phyloP scores from a whole-genome alignment of 306 rosid species.

The Prunus salicina region DNA sequence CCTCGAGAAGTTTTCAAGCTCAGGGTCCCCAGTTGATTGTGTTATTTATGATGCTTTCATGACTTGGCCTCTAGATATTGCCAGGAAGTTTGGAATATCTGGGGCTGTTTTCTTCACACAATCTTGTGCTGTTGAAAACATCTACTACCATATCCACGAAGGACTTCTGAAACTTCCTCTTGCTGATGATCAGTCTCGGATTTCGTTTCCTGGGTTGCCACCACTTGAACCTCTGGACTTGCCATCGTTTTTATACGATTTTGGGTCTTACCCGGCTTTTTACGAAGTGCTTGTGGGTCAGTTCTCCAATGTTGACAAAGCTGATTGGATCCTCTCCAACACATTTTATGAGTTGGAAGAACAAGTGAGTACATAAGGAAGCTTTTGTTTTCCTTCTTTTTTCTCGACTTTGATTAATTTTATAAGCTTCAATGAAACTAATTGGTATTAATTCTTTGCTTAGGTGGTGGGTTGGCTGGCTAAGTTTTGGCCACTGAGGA shows the following conservation, averaged over 20 bases:
- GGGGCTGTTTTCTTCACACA: slow-evolving; percentile 58
- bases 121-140: slow-evolving; percentile 36
- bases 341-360: slow-evolving; percentile 56
- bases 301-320: slow-evolving; percentile 38
- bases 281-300: slow-evolving; percentile 40
- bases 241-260: neutral
- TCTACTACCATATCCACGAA: slow-evolving; percentile 32
- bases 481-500: slow-evolving; percentile 10
- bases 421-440: neutral
- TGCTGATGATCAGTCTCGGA: slow-evolving; percentile 3
- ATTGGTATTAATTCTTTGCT: neutral
- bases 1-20: slow-evolving; percentile 21
- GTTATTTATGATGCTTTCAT: slow-evolving; percentile 44
- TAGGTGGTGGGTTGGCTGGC: slow-evolving; percentile 26
- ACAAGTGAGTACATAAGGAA: slow-evolving; percentile 27
- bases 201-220: neutral
- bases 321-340: slow-evolving; percentile 55
- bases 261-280: slow-evolving; percentile 46
- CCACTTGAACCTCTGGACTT: neutral
- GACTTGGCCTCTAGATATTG: slow-evolving; percentile 45
- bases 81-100: slow-evolving; percentile 38
- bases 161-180: slow-evolving; percentile 42
- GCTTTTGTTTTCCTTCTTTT: neutral
- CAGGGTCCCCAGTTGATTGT: slow-evolving; percentile 28
- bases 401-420: neutral